phyloP scores from a whole-genome alignment of 805 yeast genomes.

The Yamadazyma takamatsuzukensis region DNA sequence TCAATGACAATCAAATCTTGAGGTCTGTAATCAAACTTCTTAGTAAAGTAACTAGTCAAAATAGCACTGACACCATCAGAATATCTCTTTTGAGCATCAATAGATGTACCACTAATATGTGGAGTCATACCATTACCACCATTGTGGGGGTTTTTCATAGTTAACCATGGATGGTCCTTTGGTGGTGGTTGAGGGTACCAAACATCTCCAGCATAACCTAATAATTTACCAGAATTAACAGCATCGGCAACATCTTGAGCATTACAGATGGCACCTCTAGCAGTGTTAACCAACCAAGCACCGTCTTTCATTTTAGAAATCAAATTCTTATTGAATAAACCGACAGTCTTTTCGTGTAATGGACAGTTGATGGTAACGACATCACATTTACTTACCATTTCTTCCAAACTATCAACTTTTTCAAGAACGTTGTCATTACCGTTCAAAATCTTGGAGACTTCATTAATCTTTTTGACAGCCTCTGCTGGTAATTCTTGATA shows the following conservation, averaged over 20 bases:
- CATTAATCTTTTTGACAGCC: constrained; percentile 38
- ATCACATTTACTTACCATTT: constrained; percentile 64
- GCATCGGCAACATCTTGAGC: constrained; percentile 77
- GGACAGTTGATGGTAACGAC: constrained; percentile 77
- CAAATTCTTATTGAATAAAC: constrained; percentile 62
- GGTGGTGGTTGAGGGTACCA: constrained; percentile 88
- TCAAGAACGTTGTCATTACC: constrained; percentile 54
- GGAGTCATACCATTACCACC: constrained; percentile 87
- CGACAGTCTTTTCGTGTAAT: constrained; percentile 64
- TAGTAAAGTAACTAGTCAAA: constrained; percentile 58
- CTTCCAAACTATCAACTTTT: constrained; percentile 58
- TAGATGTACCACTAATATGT: constrained; percentile 73
- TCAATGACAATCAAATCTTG: constrained; percentile 68
- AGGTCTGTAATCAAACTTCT: constrained; percentile 66
- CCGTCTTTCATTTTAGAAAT: constrained; percentile 70
- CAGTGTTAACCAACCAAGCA: constrained; percentile 72
- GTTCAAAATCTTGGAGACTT: constrained; percentile 32
- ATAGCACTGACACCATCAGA: constrained; percentile 67
- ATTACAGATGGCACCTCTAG: constrained; percentile 76
- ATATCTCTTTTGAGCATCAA: constrained; percentile 77
- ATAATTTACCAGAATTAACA: constrained; percentile 59
- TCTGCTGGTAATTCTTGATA: constrained; percentile 63
- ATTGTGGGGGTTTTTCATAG: constrained; percentile 59
- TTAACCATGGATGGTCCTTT: constrained; percentile 72
- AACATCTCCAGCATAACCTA: constrained; percentile 85